phyloP scores from a whole-genome alignment of 208 protist species.

The Acanthamoeba healyi region DNA sequence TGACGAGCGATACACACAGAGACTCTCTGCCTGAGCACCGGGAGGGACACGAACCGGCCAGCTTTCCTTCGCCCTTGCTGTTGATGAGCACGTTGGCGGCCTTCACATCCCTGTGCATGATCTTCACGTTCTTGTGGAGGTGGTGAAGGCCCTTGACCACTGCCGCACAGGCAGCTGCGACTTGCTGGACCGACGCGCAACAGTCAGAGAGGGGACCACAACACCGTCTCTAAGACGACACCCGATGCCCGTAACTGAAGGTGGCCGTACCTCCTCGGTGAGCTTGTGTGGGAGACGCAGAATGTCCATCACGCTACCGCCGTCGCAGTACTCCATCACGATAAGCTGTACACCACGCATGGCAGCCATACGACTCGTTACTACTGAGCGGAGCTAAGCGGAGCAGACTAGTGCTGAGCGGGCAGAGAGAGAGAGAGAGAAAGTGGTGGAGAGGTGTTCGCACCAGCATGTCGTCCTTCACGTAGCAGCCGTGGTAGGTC shows the following conservation, averaged over 20 bases:
- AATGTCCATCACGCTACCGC: slow-evolving; percentile 54
- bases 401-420: too few relatives aligned
- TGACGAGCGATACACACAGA: background rate
- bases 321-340: slow-evolving; percentile 64
- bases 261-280: slow-evolving; percentile 18
- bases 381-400: background rate
- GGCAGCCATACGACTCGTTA: background rate
- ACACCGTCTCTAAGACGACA: too few relatives aligned
- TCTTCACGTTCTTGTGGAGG: slow-evolving; percentile 65
- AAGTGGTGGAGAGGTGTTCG: background rate
- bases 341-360: background rate
- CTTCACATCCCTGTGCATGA: slow-evolving; percentile 65
- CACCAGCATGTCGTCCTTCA: slow-evolving; percentile 60
- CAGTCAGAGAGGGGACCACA: too few relatives aligned
- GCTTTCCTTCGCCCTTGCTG: slow-evolving; percentile 60
- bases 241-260: too few relatives aligned
- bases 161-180: slow-evolving; percentile 35
- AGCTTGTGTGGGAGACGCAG: slow-evolving; percentile 23
- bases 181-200: background rate
- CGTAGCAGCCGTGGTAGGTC: slow-evolving; percentile 55
- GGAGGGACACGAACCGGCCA: background rate
- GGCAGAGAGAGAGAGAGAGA: background rate
- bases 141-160: slow-evolving; percentile 56
- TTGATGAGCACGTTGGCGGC: slow-evolving; percentile 63
- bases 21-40: background rate